phyloP scores from a whole-genome alignment of 108 stramenopile genomes.

The Cyclotella cryptica region DNA sequence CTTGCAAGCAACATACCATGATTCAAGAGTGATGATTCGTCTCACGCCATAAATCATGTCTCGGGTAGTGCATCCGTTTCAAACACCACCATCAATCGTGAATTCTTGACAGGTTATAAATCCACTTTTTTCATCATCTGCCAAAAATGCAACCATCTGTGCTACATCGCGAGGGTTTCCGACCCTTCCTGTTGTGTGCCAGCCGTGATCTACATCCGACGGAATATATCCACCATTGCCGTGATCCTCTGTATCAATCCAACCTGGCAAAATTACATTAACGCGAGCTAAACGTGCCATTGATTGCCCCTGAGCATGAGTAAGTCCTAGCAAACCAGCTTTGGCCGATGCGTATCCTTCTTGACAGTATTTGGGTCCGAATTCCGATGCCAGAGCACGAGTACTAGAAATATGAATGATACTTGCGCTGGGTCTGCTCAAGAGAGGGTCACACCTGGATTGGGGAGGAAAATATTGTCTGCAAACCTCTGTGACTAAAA shows the following conservation, averaged over 20 bases:
- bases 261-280: constrained; percentile 34
- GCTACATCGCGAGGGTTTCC: constrained; percentile 26
- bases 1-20: no score
- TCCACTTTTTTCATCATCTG: constrained; percentile 32
- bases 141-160: constrained; percentile 28
- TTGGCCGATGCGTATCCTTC: constrained; percentile 35
- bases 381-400: constrained; percentile 21
- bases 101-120: constrained; percentile 37
- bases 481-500: constrained; percentile 30
- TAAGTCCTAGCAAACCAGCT: constrained; percentile 27
- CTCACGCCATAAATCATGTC: no score
- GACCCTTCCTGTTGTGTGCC: constrained; percentile 29
- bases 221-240: constrained; percentile 3
- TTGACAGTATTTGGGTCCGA: constrained; percentile 6
- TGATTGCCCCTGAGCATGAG: constrained; percentile 31
- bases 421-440: constrained; percentile 8
- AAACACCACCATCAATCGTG: constrained; percentile 26
- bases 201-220: constrained; percentile 16
- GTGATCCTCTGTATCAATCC: constrained; percentile 32
- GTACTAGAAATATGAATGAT: constrained; percentile 30
- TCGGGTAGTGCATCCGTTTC: constrained; percentile 33
- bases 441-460: neutral
- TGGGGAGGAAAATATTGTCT: constrained; percentile 23
- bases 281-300: constrained; percentile 24
- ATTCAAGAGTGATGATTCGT: no score